A percentile compares a stretch with the other conserved stretches of the same genome.
phyloP scores from a whole-genome alignment of 768 basidiomycete species.

The Dacryopinax primogenitus region DNA sequence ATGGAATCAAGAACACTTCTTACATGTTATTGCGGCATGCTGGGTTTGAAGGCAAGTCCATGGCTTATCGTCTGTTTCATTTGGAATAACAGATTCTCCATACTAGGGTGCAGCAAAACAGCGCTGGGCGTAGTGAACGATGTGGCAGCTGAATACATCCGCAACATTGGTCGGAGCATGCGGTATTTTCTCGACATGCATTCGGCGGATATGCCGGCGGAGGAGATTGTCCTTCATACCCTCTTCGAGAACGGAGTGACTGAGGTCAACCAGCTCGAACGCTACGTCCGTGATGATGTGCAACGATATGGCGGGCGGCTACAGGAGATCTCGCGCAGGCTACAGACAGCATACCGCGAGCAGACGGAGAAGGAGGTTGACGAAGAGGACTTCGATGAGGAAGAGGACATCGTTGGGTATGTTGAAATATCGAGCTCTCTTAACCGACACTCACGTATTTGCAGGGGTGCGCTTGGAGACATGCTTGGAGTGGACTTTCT shows the following conservation, averaged over 20 bases:
- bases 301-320: slow-evolving; percentile 67
- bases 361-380: slow-evolving; percentile 43
- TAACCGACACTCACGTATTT: slow-evolving; percentile 6
- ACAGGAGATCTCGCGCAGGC: slow-evolving; percentile 71
- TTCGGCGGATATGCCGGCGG: slow-evolving; percentile 62
- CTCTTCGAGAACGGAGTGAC: slow-evolving; percentile 80
- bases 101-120: slow-evolving; percentile 56
- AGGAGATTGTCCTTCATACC: slow-evolving; percentile 91
- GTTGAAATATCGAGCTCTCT: slow-evolving; percentile 18
- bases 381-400: slow-evolving; percentile 55
- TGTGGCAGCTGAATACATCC: slow-evolving; percentile 66
- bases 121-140: slow-evolving; percentile 66
- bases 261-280: slow-evolving; percentile 63
- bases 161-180: slow-evolving; percentile 78
- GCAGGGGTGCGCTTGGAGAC: slow-evolving; percentile 75
- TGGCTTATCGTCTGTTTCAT: neutral
- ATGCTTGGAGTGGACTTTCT: slow-evolving; percentile 86
- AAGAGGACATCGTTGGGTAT: slow-evolving; percentile 54
- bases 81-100: neutral
- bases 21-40: slow-evolving; percentile 65
- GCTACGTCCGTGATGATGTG: slow-evolving; percentile 81
- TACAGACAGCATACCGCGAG: slow-evolving; percentile 70
- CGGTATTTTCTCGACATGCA: slow-evolving; percentile 72
- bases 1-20: slow-evolving; percentile 2
- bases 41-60: slow-evolving; percentile 72